Base-by-base conservation (phyloP, 768 basidiomycete genomes). In the Naematelia aurantialba region DNA sequence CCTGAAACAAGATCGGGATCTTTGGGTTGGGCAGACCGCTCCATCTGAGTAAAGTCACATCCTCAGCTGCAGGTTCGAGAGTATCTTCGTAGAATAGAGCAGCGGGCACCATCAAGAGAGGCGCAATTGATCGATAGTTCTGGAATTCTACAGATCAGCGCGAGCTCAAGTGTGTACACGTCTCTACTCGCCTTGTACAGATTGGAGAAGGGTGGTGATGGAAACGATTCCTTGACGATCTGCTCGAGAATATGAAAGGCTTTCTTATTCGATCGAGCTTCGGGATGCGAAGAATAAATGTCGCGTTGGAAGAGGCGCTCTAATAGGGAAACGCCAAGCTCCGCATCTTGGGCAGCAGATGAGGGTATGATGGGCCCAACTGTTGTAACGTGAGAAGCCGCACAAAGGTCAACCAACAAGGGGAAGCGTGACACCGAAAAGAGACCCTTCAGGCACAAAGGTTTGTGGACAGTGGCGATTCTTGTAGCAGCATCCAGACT, bases 61-160 rank as follows among this genome's bases (percentile, higher is more conserved):
- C 27, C 1, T 50, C 19, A 2, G 74, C 73, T 44, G 39, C 52
- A 10, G 78, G 73, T 5, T 69, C 49, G 44, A 79, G 66, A 0
- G 72, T 68, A 42, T 79, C 76, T 31, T 76, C 60, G 54, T 79
- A 78, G 61, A 78, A 79, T 54, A 75, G 57, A 1, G 66, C 54
- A 21, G 77, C 75, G 0, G 77, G 76, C 11, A 75, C 58, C 73
- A 77, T 76, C 1, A 79, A 62, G 17, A 79, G 73, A 12, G 71
- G 67, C 22, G 75, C 63, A 14, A 75, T 69, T 1, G 68, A 73
- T 0, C 78, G 72, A 60, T 78, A 79, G 55, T 79, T 79, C 55
- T 69, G 54, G 52, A n/a, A n/a, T n/a, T n/a, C n/a, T n/a, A n/a
- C n/a, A n/a, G n/a, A n/a, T n/a, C n/a, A 31, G 27, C 26, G 19